Evolutionary conservation across 2,329 filamentous ascomycete genomes (phyloP), one percentile per base, ranked within the genome.

Genomic region (Venturia aucupariae): DNA sequence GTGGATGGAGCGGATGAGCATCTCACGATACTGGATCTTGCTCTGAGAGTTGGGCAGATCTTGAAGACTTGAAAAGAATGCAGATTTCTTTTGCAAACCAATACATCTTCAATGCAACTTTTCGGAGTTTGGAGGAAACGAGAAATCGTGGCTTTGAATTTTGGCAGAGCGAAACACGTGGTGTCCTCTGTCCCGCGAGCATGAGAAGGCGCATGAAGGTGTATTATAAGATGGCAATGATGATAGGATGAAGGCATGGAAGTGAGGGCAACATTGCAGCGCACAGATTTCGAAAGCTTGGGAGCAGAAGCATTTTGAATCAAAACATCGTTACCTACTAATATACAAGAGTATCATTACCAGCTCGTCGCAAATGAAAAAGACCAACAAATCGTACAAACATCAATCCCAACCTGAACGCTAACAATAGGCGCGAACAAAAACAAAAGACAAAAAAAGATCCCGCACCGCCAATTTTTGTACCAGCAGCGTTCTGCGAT

Each of bases 1-100:
- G 89, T 96, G 6, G 95, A 99, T 75, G 94, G 94, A 10, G 89
- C 92, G 2, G 94, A 99, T 72, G 94, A 99, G 77, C 93, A 99
- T 74, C 79, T 99, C 30, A 91, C 90, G 0, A 89, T 97, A 66
- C 78, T 99, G 39, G 93, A 99, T 75, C 74, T 97, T 68, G 83
- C 89, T 7, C 80, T 97, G 72, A 86, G 90, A 71, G 89, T 96
- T 78, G 90, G 90, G 0, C 84, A 84, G 38, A 86, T 94, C 65
- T 73, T 96, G 73, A 81, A 80, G 51, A 79, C 27, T 30, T 38
- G 39, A 51, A 61, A 38, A 60, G 24, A n/a, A 19, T 6, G 22
- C 24, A 32, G 30, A 22, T 30, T n/a, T n/a, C n/a, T n/a, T n/a
- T 55, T 57, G 51, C 51, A 11, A n/a, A 15, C 19, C 44, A 1